These are phyloP conservation scores for Pseudognaphalium luteoalbum DNA, from an alignment of 129 eudicot species.

Conservation along the genomic window DNA sequence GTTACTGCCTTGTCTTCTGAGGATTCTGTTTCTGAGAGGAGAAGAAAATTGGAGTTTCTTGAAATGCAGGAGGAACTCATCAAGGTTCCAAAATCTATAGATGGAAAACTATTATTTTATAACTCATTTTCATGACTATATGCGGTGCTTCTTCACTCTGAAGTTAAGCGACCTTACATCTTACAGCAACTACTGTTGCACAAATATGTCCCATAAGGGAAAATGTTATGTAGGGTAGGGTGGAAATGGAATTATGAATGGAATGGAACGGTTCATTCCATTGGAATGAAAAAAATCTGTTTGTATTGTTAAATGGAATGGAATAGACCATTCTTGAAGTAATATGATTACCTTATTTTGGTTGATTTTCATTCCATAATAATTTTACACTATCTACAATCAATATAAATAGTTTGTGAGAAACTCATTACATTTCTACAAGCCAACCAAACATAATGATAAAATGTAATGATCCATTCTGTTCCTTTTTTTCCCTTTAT, in stretches of 20 bases:
- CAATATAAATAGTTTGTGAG: not conserved
- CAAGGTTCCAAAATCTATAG: conserved; percentile 53
- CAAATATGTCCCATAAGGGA: not conserved
- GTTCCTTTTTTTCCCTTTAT: not conserved
- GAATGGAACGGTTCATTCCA: not conserved
- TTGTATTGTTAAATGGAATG: not conserved
- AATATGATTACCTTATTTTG: not conserved
- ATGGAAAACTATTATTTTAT: not conserved
- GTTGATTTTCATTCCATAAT: not conserved
- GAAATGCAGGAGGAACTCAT: conserved; percentile 98
- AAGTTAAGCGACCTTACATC: not conserved
- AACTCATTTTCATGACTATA: not conserved
- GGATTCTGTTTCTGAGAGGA: conserved; percentile 91
- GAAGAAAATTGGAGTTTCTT: conserved; percentile 89
- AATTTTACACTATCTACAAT: not conserved
- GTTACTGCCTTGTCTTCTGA: conserved; percentile 85
- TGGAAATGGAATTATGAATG: not conserved
- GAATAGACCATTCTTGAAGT: not conserved
- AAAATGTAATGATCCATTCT: not conserved
- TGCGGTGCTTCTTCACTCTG: not conserved
- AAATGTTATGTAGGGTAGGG: not conserved
- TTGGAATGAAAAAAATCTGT: not conserved
- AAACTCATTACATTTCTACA: not conserved
- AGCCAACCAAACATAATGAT: not conserved
- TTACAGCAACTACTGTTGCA: not conserved